These are phyloP conservation scores for Erysimum pusillum DNA, from an alignment of 441 rosid genomes.

Conservation along the genomic window DNA sequence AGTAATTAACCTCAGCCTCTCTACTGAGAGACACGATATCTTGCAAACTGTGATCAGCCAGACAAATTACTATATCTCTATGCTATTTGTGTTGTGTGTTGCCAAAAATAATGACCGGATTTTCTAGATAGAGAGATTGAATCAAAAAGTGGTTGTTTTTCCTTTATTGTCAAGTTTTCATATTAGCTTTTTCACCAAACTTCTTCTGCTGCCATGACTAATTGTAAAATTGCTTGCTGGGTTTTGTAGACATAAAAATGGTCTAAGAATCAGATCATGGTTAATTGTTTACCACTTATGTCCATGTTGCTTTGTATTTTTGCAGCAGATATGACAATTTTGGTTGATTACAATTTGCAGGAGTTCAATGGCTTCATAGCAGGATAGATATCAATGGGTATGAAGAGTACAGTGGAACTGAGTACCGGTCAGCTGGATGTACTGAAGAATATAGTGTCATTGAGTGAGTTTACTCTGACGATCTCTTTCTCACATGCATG, in stretches of 20 bases:
- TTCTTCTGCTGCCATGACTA: neutral
- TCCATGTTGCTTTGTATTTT: neutral
- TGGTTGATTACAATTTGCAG: constrained; percentile 50
- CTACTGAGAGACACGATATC: neutral
- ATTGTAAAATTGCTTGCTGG: neutral
- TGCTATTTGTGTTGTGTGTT: neutral
- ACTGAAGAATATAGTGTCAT: constrained; percentile 78
- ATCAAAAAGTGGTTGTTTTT: neutral
- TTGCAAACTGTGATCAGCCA: neutral
- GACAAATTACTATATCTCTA: neutral
- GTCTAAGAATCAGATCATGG: constrained; percentile 11
- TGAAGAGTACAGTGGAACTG: constrained; percentile 91
- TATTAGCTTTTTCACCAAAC: neutral
- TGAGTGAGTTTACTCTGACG: constrained; percentile 58
- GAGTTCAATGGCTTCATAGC: constrained; percentile 92
- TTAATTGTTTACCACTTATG: neutral
- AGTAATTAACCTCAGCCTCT: neutral
- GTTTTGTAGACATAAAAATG: neutral
- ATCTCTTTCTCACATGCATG: neutral
- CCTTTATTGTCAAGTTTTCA: neutral
- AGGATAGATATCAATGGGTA: constrained; percentile 84
- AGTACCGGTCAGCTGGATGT: constrained; percentile 94
- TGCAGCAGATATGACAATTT: neutral
- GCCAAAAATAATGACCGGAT: constrained; percentile 1
- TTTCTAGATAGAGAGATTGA: neutral